A percentile compares a stretch with the other conserved stretches of the same genome.
Conservation (phyloP, 176 grass and related monocot genomes). For the Avena insularis region DNA sequence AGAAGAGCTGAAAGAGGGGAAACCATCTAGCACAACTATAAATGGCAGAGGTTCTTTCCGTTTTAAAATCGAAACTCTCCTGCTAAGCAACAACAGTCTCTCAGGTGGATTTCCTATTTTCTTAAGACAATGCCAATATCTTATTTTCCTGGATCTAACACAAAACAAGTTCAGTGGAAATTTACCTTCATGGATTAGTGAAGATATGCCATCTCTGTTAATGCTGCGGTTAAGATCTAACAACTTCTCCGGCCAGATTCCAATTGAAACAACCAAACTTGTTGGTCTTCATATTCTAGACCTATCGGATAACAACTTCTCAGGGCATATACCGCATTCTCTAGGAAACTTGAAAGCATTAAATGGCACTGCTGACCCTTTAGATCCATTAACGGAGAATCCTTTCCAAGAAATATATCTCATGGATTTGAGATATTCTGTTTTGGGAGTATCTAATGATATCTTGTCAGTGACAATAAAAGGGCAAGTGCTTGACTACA, state of each 20-base stretch:
- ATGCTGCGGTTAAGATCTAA: background rate
- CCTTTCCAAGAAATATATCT: too few relatives aligned
- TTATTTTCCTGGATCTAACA: background rate
- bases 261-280: background rate
- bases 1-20: background rate
- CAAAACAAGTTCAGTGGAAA: background rate
- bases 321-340: background rate
- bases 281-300: background rate
- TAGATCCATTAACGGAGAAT: too few relatives aligned
- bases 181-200: background rate
- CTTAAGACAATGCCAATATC: background rate
- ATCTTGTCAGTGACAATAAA: background rate
- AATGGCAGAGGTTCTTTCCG: background rate
- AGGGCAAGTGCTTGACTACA: background rate
- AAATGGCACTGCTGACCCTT: background rate
- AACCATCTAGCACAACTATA: background rate
- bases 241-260: background rate
- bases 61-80: background rate
- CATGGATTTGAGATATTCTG: too few relatives aligned
- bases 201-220: background rate
- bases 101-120: background rate
- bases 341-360: background rate
- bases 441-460: background rate
- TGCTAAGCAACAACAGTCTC: background rate
- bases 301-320: background rate